Conservation (phyloP, 768 basidiomycete species). For the Mycena kentingensis region DNA sequence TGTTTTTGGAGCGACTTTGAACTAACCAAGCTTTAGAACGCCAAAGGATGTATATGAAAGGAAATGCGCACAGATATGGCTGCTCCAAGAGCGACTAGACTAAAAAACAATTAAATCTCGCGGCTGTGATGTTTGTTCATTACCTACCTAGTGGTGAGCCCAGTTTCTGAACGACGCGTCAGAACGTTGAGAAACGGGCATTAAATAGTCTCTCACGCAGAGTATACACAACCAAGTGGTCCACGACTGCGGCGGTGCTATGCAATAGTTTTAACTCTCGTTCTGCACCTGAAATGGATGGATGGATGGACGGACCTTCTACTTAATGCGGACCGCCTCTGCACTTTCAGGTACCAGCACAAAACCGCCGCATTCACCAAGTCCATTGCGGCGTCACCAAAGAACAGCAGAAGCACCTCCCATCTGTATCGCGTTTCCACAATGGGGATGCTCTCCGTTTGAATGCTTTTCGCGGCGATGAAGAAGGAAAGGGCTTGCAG, state of each 20-base stretch:
- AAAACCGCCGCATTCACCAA: slow-evolving; percentile 14
- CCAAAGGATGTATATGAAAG: background rate
- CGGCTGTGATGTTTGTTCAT: background rate
- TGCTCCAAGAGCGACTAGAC: slow-evolving; percentile 16
- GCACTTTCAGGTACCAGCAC: slow-evolving; percentile 12
- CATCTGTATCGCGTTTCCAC: slow-evolving; percentile 3
- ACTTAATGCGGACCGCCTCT: slow-evolving; percentile 12
- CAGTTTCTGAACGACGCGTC: slow-evolving; percentile 8
- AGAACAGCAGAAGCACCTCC: slow-evolving; percentile 13
- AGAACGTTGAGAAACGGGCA: background rate
- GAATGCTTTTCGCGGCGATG: slow-evolving; percentile 6
- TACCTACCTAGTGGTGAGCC: slow-evolving; percentile 14
- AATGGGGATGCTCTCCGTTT: background rate
- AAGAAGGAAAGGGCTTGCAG: slow-evolving; percentile 8
- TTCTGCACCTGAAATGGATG: background rate
- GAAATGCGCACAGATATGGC: slow-evolving; percentile 13
- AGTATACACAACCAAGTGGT: slow-evolving; percentile 14
- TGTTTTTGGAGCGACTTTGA: slow-evolving; percentile 12
- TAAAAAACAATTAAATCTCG: background rate
- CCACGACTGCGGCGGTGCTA: slow-evolving; percentile 11
- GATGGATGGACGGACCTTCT: slow-evolving; percentile 1
- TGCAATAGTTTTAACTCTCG: background rate
- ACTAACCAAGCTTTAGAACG: slow-evolving; percentile 3
- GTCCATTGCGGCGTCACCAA: slow-evolving; percentile 15
- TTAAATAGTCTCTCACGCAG: slow-evolving; percentile 9